Conservation (phyloP, 352 stramenopile species). For the Phytophthora tubulina region DNA sequence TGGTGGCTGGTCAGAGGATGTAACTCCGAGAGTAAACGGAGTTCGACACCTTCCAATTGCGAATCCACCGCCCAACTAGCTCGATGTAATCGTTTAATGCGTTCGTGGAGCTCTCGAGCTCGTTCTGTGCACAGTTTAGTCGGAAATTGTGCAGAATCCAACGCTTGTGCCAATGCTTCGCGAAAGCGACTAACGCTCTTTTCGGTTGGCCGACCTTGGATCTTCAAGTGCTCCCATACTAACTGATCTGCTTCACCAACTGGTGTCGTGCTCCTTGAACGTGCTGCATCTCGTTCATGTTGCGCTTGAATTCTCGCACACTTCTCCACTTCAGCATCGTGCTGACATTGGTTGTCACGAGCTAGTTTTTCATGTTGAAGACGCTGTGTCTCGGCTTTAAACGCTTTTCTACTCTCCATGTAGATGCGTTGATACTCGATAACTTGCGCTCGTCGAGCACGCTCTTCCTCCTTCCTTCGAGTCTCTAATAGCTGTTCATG, state of each 20-base stretch:
- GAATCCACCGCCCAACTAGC: slow-evolving; percentile 33
- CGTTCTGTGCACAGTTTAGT: slow-evolving; percentile 36
- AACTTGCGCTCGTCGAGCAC: slow-evolving; percentile 24
- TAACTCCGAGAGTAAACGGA: slow-evolving; percentile 46
- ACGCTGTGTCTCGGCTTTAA: slow-evolving; percentile 27
- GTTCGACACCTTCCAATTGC: slow-evolving; percentile 47
- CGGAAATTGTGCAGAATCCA: slow-evolving; percentile 24
- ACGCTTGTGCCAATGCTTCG: slow-evolving; percentile 21
- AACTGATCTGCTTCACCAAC: slow-evolving; percentile 8
- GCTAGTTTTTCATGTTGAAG: slow-evolving; percentile 17
- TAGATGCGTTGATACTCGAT: slow-evolving; percentile 35
- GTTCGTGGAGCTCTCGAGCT: slow-evolving; percentile 37
- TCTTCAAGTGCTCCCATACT: slow-evolving; percentile 40
- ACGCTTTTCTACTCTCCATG: slow-evolving; percentile 24
- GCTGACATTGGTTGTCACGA: slow-evolving; percentile 25
- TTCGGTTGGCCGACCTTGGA: slow-evolving; percentile 15
- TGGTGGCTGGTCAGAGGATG: slow-evolving; percentile 16
- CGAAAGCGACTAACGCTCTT: slow-evolving; percentile 22
- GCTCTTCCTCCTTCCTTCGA: slow-evolving; percentile 27
- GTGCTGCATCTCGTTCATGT: slow-evolving; percentile 26
- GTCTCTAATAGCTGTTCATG: slow-evolving; percentile 16
- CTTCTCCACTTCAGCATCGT: slow-evolving; percentile 30
- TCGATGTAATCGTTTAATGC: slow-evolving; percentile 31
- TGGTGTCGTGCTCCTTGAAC: not conserved
- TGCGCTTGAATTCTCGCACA: slow-evolving; percentile 17